phyloP scores from a whole-genome alignment of 225 moss, liverwort and hornwort species.

The Thuidium tamariscinum region DNA sequence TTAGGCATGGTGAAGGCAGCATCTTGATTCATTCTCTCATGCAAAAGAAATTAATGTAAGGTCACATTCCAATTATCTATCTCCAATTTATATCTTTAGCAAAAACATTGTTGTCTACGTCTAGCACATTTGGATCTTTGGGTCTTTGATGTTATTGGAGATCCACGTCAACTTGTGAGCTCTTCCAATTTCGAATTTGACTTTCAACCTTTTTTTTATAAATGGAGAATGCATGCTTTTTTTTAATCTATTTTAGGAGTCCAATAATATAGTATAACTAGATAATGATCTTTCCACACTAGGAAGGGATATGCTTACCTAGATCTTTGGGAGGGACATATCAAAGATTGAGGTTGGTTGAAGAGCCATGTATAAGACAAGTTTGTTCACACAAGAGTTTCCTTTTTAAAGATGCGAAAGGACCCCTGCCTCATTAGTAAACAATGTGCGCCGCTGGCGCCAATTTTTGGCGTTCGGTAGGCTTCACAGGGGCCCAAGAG shows the following conservation, averaged over 20 bases:
- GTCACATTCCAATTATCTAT: fast-evolving
- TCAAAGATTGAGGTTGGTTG: no score
- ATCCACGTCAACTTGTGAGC: neutral
- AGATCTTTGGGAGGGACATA: neutral
- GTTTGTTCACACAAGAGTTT: neutral
- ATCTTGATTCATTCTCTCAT: neutral
- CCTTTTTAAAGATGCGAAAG: neutral
- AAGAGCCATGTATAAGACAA: no score
- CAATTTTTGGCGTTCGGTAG: no score
- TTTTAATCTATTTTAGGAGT: neutral
- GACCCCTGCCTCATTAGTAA: neutral
- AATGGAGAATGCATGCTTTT: neutral
- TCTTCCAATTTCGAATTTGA: neutral
- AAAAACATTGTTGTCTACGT: neutral
- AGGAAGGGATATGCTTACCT: no score
- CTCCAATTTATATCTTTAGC: neutral
- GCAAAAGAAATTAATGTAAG: no score
- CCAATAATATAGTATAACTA: neutral
- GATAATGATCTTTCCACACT: no score
- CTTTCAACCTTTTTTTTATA: fast-evolving
- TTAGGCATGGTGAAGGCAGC: fast-evolving
- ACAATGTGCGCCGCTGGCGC: no score
- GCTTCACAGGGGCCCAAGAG: no score
- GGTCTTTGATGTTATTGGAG: fast-evolving
- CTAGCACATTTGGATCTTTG: neutral